Base-by-base conservation (phyloP, 1,139 yeast species). In the Taphrina sp. region DNA sequence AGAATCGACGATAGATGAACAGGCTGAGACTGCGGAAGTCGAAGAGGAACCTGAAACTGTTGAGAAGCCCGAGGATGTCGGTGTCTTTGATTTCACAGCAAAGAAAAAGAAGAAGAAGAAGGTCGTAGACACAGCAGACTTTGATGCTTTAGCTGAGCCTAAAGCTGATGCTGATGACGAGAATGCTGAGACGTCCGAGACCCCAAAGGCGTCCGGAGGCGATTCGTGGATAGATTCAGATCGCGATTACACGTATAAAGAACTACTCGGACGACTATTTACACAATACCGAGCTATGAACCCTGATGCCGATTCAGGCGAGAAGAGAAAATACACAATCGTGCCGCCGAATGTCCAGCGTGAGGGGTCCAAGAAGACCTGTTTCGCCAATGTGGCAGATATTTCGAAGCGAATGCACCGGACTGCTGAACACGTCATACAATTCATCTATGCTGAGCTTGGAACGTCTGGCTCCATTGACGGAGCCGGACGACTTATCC, bases 401-500 rank as follows among this genome's bases (percentile, higher is more conserved):
- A 92, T 92, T 65, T 81, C 96, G 63, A 87, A 88, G 65, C 92
- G 90, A 60, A 79, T 92, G 76, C 96, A 90, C 74, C 84, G 99
- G 76, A 87, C 90, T 58, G 94, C 96, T 64, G 98, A 92, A 68
- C 98, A 94, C 74, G 83, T 92, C 64, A 92, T 90, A 71, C 96
- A 89, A 76, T 92, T 86, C 74, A 75, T 92, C 73, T 94, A 92
- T 73, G 97, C 98, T 1, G 99, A 92, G 76, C 79, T 92, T 80
- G 99, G 98, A 82, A 92, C 99, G 22, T 88, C 97, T 2, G 99
- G 99, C 69, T 90, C 97, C 59, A 92, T 92, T 61, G 99, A 92
- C 74, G 98, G 97, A 70, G 90, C 89, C 71, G 87, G 89, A 77
- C 84, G 98, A 73, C 80, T 92, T 69, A 90, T 92, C 62, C 89